Base-by-base conservation (phyloP, 2,329 filamentous ascomycete genomes). In the Proliferodiscus dingleyae region DNA sequence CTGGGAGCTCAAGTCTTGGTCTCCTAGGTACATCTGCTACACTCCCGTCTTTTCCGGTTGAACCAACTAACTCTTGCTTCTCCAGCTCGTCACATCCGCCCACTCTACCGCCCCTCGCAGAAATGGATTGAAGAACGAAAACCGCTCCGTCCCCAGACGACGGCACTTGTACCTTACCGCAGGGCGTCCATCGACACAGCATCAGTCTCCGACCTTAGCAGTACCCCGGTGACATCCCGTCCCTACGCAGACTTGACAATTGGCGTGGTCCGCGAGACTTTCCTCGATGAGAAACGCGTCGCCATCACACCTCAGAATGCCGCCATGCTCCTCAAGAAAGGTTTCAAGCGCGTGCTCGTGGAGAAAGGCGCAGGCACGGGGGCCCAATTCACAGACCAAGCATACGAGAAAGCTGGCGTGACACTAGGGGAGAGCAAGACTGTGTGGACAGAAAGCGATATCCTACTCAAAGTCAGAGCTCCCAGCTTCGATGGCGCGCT, bases 221-320 rank as follows among this genome's bases (percentile, higher is more conserved):
- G 56, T 6, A 50, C 57, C 28, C 47, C 52, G 4, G 47, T 55
- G 6, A 50, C 38, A n/a, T 45, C 55, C 8, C 60, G 46, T 6
- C 86, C 88, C 0, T 94, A 89, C 64, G 70, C 76, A 16, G 72
- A 82, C 36, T 75, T 95, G 45, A 85, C 81, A 3, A 80, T 95
- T 38, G 89, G 89, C 47, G 78, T 93, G 3, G 88, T 88, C 11
- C 80, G 77, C 47, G 89, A 95, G 66, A 84, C 79, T n/a, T 89
- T 78, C 58, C 78, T 81, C 1, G 80, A 83, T 47, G 89, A 95
- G 69, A 81, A 85, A 33, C 85, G 89, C 41, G 89, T 95, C 11
- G 87, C 89, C 23, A 75, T 95, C 45, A 91, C 87, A 0, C 89
- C 89, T 1, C 80, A 87, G 53, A 95, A 95, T 69, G 87, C 89